phyloP scores from a whole-genome alignment of 345 rosid genomes.

The Pseudoturritis turrita region DNA sequence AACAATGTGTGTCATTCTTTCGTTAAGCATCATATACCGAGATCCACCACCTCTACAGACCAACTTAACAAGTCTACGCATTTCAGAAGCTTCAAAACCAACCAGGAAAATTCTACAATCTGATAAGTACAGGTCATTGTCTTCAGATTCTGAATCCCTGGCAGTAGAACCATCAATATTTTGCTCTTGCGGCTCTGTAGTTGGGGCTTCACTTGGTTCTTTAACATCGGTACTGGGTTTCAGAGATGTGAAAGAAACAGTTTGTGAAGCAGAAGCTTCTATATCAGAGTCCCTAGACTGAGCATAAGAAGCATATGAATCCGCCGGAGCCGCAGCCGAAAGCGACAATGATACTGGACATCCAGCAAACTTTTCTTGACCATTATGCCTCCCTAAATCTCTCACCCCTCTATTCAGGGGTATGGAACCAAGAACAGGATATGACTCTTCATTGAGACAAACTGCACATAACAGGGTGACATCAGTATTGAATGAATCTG shows the following conservation, averaged over 20 bases:
- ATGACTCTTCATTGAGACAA: slow-evolving; percentile 83
- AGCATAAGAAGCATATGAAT: slow-evolving; percentile 40
- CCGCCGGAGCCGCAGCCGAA: slow-evolving; percentile 40
- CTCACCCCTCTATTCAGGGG: slow-evolving; percentile 39
- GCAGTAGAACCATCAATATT: slow-evolving; percentile 58
- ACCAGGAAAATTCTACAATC: slow-evolving; percentile 70
- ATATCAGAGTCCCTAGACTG: slow-evolving; percentile 56
- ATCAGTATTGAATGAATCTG: slow-evolving; percentile 30
- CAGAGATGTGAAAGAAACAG: slow-evolving; percentile 42
- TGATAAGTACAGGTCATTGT: slow-evolving; percentile 77
- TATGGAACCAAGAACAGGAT: slow-evolving; percentile 59
- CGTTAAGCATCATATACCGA: slow-evolving; percentile 53
- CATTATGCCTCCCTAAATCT: slow-evolving; percentile 37
- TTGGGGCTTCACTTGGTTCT: slow-evolving; percentile 39
- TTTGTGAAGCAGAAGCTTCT: slow-evolving; percentile 78
- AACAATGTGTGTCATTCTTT: slow-evolving; percentile 80
- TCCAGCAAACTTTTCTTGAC: slow-evolving; percentile 45
- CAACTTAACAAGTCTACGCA: slow-evolving; percentile 74
- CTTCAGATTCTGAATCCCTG: slow-evolving; percentile 76
- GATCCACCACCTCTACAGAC: slow-evolving; percentile 86
- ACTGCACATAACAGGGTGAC: slow-evolving; percentile 52
- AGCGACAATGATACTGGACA: slow-evolving; percentile 33
- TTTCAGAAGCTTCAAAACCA: slow-evolving; percentile 83
- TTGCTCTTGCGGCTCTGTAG: slow-evolving; percentile 38
- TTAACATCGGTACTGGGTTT: slow-evolving; percentile 41